Base-by-base conservation (phyloP, 345 rosid species). In the Eucalyptus brandiana region DNA sequence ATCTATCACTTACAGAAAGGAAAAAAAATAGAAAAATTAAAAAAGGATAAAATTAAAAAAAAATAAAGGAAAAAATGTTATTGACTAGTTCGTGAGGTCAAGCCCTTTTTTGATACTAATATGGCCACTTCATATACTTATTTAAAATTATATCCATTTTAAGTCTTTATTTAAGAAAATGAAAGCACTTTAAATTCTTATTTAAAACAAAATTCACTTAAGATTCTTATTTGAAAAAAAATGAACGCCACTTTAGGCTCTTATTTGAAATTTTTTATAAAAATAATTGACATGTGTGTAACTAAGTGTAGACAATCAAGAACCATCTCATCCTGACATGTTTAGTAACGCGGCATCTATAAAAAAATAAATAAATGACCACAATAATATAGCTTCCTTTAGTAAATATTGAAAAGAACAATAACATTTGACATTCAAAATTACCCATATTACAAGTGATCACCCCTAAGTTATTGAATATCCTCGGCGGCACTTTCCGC, bases 1-100 rank as follows among this genome's bases (percentile, higher is more conserved):
- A 54, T 56, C 0, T 9, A 0, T 24, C 12, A 56, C 28, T 23
- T 21, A 56, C 1, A 1, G 3, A 54, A 9, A 9, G 2, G n/a
- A n/a, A 21, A 54, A 18, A 21, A 53, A 21, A 53, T 0, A 18
- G 7, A 17, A 51, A 17, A 53, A 53, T 15, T 3, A 6, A 17
- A 51, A 53, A 16, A 49, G 3, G 17, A 17, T 49, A 14, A 49
- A 49, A 49, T 14, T n/a, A n/a, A 16, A 21, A 54, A 51, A 54
- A 54, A 54, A 23, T 2, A 54, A 21, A 56, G 13, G 1, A 56
- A 23, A 23, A 56, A 56, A 56, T 24, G 62, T 9, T 24, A 24
- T 53, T 53, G 56, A 53, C 2, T 0, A 8, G 4, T 53, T 53
- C 2, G 24, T 53, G 28, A 56, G 28, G 1, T 56, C 62, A 56